Conservation (phyloP, 2,329 filamentous ascomycete species). For the Aspergillus udagawae region DNA sequence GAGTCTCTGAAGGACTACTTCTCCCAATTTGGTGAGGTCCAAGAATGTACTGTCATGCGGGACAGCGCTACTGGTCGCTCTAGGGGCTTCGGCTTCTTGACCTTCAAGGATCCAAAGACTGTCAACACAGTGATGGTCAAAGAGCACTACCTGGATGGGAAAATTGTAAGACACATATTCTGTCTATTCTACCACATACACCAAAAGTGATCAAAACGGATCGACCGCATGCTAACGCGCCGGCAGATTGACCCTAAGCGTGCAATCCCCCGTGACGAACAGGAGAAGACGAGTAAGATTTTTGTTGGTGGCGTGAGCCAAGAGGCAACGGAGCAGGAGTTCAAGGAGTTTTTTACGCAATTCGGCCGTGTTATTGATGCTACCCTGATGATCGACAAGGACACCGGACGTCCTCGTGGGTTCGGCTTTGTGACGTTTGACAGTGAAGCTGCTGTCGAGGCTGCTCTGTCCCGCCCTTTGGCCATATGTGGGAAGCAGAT, state of each 20-base stretch:
- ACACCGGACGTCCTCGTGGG: constrained; percentile 91
- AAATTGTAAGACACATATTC: constrained; percentile 68
- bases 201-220: not conserved
- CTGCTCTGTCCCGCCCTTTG: constrained; percentile 76
- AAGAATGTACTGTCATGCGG: constrained; percentile 99
- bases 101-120: constrained; percentile 94
- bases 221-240: constrained; percentile 20
- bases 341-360: constrained; percentile 93
- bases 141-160: constrained; percentile 95
- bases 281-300: constrained; percentile 97
- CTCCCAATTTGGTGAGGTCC: constrained; percentile 93
- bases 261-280: constrained; percentile 93
- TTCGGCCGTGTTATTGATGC: constrained; percentile 96
- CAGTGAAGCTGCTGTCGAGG: constrained; percentile 89
- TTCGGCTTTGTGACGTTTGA: constrained; percentile 99
- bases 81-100: constrained; percentile 93
- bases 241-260: constrained; percentile 92
- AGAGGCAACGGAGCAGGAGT: constrained; percentile 93
- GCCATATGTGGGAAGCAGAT: constrained; percentile 95
- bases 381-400: constrained; percentile 99
- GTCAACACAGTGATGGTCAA: constrained; percentile 99
- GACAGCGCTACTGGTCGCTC: constrained; percentile 91
- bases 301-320: constrained; percentile 97
- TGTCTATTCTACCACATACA: not conserved
- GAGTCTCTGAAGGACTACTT: constrained; percentile 97